Evolutionary conservation across 495 filamentous ascomycete genomes (phyloP), one percentile per base, ranked within the genome.

Genomic region (Penicillium coffeae): DNA sequence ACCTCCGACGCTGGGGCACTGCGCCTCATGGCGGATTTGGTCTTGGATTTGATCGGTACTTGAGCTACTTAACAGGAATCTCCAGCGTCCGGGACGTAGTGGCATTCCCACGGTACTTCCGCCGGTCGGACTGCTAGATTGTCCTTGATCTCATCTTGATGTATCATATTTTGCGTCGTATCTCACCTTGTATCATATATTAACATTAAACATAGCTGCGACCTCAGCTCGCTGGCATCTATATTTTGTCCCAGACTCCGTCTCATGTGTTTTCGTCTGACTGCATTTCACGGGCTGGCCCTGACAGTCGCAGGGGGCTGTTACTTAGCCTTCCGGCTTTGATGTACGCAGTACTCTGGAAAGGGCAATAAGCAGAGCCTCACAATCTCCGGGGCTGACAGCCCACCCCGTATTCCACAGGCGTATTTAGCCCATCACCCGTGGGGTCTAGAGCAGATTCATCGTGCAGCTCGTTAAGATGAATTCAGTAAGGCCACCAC

Each of bases 1-100:
- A 98, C 60, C 77, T 98, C 38, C 85, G 93, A 39, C 85, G 87
- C 47, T 98, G 89, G 83, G 93, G 93, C 20, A 90, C 84, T 56
- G 87, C 90, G 25, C 90, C 91, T n/a, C 93, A 97, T 63, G 93
- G 93, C 21, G 93, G 93, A 2, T 98, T 96, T 69, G 93, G 93
- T 2, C 63, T 97, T 42, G 93, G 93, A 1, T 95, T 96, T 64
- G 93, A 98, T 72, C 80, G 93, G 35, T 76, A 97, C 45, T 63
- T 98, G 55, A 81, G 83, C 51, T 97, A 96, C 68, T 75, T 98
- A 49, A 77, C 87, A 12, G 91, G 90, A 3, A 81, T 92, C 14
- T 76, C 79, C 42, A 95, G 90, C 55, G 82, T 98, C 52, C 79
- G 90, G 56, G 93, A 98, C 64, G 77, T 88, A 16, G 86, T 94